phyloP scores from a whole-genome alignment of 768 basidiomycete species.

The Boletellus sp. region DNA sequence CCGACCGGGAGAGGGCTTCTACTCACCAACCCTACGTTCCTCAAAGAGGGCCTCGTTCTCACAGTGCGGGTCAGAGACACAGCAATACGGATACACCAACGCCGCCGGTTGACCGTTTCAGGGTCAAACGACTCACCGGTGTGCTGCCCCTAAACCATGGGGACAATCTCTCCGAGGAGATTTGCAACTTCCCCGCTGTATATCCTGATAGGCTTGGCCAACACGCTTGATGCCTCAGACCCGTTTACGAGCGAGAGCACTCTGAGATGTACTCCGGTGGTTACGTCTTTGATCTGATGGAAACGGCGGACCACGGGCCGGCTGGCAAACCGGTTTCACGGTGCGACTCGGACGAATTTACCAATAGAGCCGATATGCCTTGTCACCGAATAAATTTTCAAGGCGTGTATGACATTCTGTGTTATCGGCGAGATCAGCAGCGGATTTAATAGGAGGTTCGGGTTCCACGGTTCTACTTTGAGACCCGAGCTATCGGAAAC shows the following conservation, averaged over 20 bases:
- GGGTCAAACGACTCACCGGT: conserved; percentile 4
- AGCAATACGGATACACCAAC: background rate
- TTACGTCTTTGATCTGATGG: background rate
- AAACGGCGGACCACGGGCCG: background rate
- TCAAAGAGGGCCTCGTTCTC: conserved; percentile 1
- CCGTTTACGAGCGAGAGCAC: background rate
- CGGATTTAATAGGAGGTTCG: background rate
- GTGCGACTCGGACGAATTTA: background rate
- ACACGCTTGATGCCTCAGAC: background rate
- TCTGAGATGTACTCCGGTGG: background rate
- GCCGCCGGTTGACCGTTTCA: background rate
- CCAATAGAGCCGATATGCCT: background rate
- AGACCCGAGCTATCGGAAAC: conserved; percentile 8
- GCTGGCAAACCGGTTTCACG: background rate
- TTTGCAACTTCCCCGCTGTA: background rate
- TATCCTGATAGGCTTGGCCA: background rate
- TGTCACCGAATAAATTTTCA: background rate
- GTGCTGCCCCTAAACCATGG: conserved; percentile 1
- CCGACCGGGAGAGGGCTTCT: conserved; percentile 5
- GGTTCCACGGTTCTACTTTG: conserved; percentile 5
- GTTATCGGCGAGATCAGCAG: background rate
- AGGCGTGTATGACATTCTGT: background rate
- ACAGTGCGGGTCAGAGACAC: conserved; percentile 4
- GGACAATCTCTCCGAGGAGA: conserved; percentile 1
- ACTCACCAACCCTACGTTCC: background rate